A percentile compares a stretch with the other conserved stretches of the same genome.
Conservation (phyloP, 2,329 filamentous ascomycete species). For the Cadophora sp. region DNA sequence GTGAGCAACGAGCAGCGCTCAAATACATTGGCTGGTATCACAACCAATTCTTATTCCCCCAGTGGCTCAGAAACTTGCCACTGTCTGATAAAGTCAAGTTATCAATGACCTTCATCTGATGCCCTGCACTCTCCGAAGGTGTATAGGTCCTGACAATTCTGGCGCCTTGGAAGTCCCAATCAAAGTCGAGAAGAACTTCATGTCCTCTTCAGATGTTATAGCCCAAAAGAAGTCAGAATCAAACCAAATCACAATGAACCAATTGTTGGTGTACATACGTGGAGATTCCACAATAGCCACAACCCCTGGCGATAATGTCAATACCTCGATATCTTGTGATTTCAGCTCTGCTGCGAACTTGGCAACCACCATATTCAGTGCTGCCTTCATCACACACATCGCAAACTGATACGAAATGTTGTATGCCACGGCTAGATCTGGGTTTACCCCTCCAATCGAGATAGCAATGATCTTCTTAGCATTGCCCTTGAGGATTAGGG, state of each 20-base stretch:
- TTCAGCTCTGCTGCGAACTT: slow-evolving; percentile 59
- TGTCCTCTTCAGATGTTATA: slow-evolving; percentile 17
- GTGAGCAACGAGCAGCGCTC: too few species aligned
- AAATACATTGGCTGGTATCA: neutral
- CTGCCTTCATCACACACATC: slow-evolving; percentile 60
- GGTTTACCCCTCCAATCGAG: slow-evolving; percentile 56
- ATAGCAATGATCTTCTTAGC: slow-evolving; percentile 61
- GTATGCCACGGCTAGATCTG: slow-evolving; percentile 49
- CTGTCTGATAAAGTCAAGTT: slow-evolving; percentile 29
- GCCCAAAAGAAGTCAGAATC: neutral
- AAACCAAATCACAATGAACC: neutral
- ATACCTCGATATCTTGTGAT: slow-evolving; percentile 57
- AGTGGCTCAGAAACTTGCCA: slow-evolving; percentile 34
- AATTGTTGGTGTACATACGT: slow-evolving; percentile 7
- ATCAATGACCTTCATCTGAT: slow-evolving; percentile 35
- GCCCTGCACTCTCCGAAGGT: slow-evolving; percentile 24
- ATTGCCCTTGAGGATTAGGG: slow-evolving; percentile 57
- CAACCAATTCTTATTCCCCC: slow-evolving; percentile 34
- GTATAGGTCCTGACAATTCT: slow-evolving; percentile 27
- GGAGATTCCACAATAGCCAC: slow-evolving; percentile 48
- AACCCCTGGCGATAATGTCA: slow-evolving; percentile 58
- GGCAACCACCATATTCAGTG: slow-evolving; percentile 57
- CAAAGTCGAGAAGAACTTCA: slow-evolving; percentile 3
- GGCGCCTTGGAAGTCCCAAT: slow-evolving; percentile 25
- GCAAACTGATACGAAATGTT: slow-evolving; percentile 47